Evolutionary conservation across 345 rosid species (phyloP), one percentile per base, ranked within the genome.

Genomic region (Psidium friedrichsthalianum): DNA sequence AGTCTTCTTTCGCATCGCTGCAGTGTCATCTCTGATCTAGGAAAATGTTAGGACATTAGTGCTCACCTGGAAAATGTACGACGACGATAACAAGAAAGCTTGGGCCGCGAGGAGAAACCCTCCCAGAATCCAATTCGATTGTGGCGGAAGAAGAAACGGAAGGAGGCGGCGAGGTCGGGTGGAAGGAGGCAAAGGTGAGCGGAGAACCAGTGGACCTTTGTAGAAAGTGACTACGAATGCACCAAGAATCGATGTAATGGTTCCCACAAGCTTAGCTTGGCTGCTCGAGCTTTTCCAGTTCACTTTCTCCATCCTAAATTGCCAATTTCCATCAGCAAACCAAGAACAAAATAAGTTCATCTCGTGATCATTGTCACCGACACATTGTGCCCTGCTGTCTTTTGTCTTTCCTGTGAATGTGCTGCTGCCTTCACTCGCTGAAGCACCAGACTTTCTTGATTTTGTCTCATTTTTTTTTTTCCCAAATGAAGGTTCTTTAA

Each of bases 121-220:
- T 36, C 94, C 94, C n/a, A 90, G 27, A 44, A 89, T 83, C 94
- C 92, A 90, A 83, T 84, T 84, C 22, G 92, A 84, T 61, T 83
- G 89, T n/a, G 9, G 87, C 7, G 52, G 3, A 49, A 42, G 8
- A 52, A 87, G 55, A 82, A 64, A 5, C 0, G 44, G 51, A 49
- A 49, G 78, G 3, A 59, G 47, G 69, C 51, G 74, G 22, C 15
- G 56, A 14, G 82, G 85, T 61, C 59, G 80, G 82, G 51, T 81
- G 32, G 32, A 83, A 32, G 51, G 82, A 42, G 82, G 69, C 83
- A 69, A 16, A 32, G 24, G 3, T 21, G 78, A 64, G 78, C 24
- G 12, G 78, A 88, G 58, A 82, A 90, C 84, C 29, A 89, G 82
- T 15, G 92, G 92, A 10, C 93, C 94, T 84, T 89, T 92, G 81